Evolutionary conservation across 768 basidiomycete species (phyloP).

Genomic region (Candolleomyces efflorescens): DNA sequence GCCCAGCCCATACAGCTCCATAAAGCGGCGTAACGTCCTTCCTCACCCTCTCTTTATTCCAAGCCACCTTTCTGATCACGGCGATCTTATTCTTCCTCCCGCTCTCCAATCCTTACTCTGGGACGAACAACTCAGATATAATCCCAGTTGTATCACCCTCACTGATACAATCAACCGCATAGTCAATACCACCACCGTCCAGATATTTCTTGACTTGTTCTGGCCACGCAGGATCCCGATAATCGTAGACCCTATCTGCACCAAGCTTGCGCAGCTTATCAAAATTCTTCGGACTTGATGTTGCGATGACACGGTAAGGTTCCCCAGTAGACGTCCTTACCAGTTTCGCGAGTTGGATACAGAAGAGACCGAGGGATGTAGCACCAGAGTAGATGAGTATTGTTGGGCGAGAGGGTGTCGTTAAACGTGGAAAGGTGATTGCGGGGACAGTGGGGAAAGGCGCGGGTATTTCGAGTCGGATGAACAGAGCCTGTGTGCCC

Average conservation of each 20-base stretch:
- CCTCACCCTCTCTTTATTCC: constrained; percentile 22
- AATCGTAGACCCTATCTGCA: constrained; percentile 28
- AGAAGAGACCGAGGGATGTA: constrained; percentile 30
- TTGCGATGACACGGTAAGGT: constrained; percentile 25
- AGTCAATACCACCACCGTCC: constrained; percentile 21
- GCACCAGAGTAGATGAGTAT: constrained; percentile 30
- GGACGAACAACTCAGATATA: constrained; percentile 15
- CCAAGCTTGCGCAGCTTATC: constrained; percentile 23
- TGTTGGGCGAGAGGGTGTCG: constrained; percentile 14
- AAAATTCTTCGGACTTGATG: constrained; percentile 26
- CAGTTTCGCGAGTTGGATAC: constrained; percentile 23
- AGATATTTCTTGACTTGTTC: constrained; percentile 21
- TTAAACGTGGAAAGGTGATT: constrained; percentile 8
- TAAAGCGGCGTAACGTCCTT: constrained; percentile 23
- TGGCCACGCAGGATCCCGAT: constrained; percentile 25
- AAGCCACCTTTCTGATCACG: constrained; percentile 22
- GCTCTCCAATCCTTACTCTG: constrained; percentile 19
- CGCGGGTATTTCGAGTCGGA: constrained; percentile 23
- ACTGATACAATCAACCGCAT: constrained; percentile 31
- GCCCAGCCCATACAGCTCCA: constrained; percentile 28
- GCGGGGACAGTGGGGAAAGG: constrained; percentile 22
- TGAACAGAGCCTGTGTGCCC: constrained; percentile 24
- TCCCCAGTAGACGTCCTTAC: constrained; percentile 19
- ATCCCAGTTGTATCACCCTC: constrained; percentile 25
- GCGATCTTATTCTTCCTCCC: constrained; percentile 28